phyloP scores from a whole-genome alignment of 768 basidiomycete species.

The Lentinula raphanica region DNA sequence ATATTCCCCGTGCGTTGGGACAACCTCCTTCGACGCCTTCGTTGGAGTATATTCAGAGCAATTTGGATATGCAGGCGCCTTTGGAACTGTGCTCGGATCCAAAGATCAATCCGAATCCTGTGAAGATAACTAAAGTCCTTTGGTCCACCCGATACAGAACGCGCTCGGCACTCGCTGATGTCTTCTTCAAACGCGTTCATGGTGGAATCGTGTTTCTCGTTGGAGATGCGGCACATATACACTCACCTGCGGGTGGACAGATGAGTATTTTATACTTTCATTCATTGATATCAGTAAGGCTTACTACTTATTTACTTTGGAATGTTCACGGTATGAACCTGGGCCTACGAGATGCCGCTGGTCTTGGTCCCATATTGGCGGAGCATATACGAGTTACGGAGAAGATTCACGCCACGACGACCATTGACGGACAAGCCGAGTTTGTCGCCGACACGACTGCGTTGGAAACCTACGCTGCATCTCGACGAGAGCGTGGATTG shows the following conservation, averaged over 20 bases:
- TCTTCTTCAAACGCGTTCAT: constrained; percentile 24
- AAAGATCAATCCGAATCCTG: constrained; percentile 18
- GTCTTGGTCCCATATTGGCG: constrained; percentile 16
- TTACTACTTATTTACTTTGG: constrained; percentile 3
- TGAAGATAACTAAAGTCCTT: constrained; percentile 23
- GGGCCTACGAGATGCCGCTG: constrained; percentile 21
- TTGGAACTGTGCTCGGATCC: constrained; percentile 20
- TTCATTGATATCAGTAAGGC: background rate
- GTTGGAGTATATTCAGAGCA: constrained; percentile 31
- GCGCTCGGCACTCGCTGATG: constrained; percentile 31
- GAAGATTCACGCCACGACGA: no score
- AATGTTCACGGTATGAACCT: constrained; percentile 23
- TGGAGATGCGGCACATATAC: constrained; percentile 23
- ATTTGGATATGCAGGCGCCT: constrained; percentile 30
- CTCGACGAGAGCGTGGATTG: background rate
- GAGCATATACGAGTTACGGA: constrained; percentile 9
- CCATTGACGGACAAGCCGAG: background rate
- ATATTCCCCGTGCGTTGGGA: constrained; percentile 15
- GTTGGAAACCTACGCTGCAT: constrained; percentile 1
- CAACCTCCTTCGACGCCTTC: constrained; percentile 28
- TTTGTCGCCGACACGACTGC: background rate
- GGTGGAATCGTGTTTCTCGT: constrained; percentile 15
- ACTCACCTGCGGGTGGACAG: constrained; percentile 13
- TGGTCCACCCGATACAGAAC: constrained; percentile 36
- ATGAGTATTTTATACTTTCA: background rate